These are phyloP conservation scores for Stenogyne calaminthoides DNA, from an alignment of 305 asterid species.

Conservation along the genomic window DNA sequence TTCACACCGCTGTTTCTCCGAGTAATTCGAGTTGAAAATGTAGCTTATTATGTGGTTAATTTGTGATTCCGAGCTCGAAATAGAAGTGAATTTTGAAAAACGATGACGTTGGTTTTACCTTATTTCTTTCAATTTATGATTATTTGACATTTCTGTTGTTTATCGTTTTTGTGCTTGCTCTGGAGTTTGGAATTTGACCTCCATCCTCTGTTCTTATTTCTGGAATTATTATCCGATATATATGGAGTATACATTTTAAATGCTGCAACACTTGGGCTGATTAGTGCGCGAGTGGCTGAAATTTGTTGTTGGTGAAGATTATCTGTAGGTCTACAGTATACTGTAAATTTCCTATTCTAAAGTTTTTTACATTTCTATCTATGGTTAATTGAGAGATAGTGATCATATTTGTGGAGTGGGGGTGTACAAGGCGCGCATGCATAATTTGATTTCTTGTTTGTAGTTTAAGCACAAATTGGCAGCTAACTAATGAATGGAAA, in stretches of 20 bases:
- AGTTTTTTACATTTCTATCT: background rate
- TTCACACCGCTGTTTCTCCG: slow-evolving; percentile 14
- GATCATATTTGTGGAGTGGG: slow-evolving; percentile 18
- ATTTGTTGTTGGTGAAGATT: slow-evolving; percentile 6
- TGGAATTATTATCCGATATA: slow-evolving; percentile 17
- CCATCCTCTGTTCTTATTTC: background rate
- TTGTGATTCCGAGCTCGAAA: background rate
- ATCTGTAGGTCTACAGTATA: slow-evolving; percentile 11
- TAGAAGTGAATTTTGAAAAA: background rate
- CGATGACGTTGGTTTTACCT: slow-evolving; percentile 4
- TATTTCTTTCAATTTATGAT: background rate
- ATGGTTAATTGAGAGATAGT: background rate
- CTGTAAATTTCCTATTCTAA: slow-evolving; percentile 4
- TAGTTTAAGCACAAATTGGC: background rate
- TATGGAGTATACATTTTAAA: background rate
- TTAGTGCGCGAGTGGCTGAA: slow-evolving; percentile 12
- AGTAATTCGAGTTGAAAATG: slow-evolving; percentile 25
- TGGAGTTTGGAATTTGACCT: slow-evolving; percentile 22
- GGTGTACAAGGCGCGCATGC: background rate
- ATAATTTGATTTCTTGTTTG: slow-evolving; percentile 20
- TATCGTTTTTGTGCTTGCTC: background rate
- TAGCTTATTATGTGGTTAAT: slow-evolving; percentile 20
- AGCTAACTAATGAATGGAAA: background rate
- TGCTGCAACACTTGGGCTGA: slow-evolving; percentile 3
- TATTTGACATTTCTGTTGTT: slow-evolving; percentile 9